Evolutionary conservation across 2,329 filamentous ascomycete species (phyloP), one percentile per base, ranked within the genome.

Genomic region (Penicillium sp.): DNA sequence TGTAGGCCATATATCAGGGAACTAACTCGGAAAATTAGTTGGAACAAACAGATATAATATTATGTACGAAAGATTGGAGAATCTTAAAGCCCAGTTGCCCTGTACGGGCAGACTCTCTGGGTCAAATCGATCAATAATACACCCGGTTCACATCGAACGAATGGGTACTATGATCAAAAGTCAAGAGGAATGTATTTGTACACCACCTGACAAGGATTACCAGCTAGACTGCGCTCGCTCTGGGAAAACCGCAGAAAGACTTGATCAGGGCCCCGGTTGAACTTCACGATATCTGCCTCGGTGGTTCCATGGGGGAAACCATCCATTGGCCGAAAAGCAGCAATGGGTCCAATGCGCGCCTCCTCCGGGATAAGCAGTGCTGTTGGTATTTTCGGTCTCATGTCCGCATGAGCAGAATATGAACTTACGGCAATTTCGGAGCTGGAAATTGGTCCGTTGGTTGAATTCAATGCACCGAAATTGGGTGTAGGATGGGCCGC

Each of bases 301-400:
- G 35, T 63, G 10, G 53, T 61, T 13, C 48, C 66, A 31, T 48
- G 48, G 13, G 68, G 66, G 29, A 61, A 42, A 0, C 63, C 59
- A 19, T 66, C 62, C 12, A 52, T 48, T 38, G 66, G 59, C 15
- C 63, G 59, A 52, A 74, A 71, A 1, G 70, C 44, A 27, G 57
- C 53, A 31, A 70, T 58, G 2, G 67, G 67, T 15, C 60, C 55
- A 23, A 73, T 63, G 1, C 72, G 71, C 17, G 65, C 67, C 35
- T 63, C 65, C 55, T 68, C 62, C 2, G 68, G 66, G 17, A 70
- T 65, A 10, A 64, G 2, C 1, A 36, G 31, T 38, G 43, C 13
- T 44, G 36, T 35, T 42, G 49, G 19, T 49, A 13, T 33, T 19
- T 13, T 49, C 1, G 17, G 19, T 19, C 23, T 41, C 2, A 44